These are phyloP conservation scores for Kwoniella dendrophila DNA, from an alignment of 768 basidiomycete species.

Conservation along the genomic window DNA sequence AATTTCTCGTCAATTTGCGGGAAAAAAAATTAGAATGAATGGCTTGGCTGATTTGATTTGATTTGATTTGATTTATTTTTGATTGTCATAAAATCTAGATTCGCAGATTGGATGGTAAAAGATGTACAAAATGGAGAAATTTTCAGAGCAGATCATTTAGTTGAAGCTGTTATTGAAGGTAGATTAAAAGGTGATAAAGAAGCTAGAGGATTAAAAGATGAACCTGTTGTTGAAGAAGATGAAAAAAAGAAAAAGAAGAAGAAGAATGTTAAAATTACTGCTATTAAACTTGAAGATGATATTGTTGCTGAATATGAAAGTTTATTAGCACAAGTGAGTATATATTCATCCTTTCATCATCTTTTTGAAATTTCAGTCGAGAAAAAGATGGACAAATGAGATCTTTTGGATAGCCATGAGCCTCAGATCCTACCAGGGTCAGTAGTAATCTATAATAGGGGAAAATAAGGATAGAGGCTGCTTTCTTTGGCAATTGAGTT, in stretches of 20 bases:
- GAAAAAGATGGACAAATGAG: too few species aligned
- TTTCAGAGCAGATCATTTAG: slow-evolving; percentile 92
- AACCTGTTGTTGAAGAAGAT: slow-evolving; percentile 61
- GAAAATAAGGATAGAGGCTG: too few species aligned
- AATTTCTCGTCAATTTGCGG: too few species aligned
- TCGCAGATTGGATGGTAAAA: slow-evolving; percentile 99
- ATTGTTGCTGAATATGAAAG: slow-evolving; percentile 75
- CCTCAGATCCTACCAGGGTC: too few species aligned
- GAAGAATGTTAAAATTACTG: slow-evolving; percentile 65
- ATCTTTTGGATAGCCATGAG: too few species aligned
- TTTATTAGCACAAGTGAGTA: slow-evolving; percentile 80
- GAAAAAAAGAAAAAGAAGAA: slow-evolving; percentile 72
- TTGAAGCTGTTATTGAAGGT: slow-evolving; percentile 87
- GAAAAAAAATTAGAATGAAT: too few species aligned
- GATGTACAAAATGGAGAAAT: slow-evolving; percentile 94
- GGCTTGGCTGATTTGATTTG: background rate
- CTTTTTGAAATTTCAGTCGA: background rate
- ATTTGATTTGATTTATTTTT: background rate
- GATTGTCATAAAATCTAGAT: slow-evolving; percentile 56
- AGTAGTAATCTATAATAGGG: too few species aligned
- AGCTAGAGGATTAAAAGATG: slow-evolving; percentile 72
- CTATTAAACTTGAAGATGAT: slow-evolving; percentile 73
- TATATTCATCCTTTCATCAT: background rate
- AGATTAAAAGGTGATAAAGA: slow-evolving; percentile 86
- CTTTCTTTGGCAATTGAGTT: too few species aligned